Base-by-base conservation (phyloP, 2,329 filamentous ascomycete species). In the Gaeumannomyces sp. region DNA sequence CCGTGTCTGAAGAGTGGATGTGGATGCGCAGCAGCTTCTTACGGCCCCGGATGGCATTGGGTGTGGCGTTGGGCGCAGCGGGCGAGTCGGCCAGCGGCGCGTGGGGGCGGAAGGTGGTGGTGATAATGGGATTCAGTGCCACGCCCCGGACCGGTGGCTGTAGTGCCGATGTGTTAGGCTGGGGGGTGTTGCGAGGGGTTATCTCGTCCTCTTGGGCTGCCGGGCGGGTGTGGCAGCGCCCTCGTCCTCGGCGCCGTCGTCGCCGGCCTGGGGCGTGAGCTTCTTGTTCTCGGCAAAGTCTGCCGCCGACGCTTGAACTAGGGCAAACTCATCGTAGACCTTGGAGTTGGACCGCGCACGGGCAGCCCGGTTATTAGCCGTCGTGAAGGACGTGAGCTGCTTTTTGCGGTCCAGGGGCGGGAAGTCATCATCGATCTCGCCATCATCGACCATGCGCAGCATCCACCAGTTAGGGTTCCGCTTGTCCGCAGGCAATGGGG, bases 351-450 rank as follows among this genome's bases (percentile, higher is more conserved):
- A 86, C 64, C 91, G 82, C 67, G 81, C 86, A 63, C 91, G 82
- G 66, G 81, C 80, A 11, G 81, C 88, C 64, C 86, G 83, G 72
- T 92, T 93, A 73, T 94, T 93, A 67, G 89, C 90, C 8, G 90
- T 92, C 53, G 91, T 92, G 70, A 94, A 95, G 27, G 91, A 87
- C 7, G 85, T 85, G n/a, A 95, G 81, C 2, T 88, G 84, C 70
- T 89, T 90, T 28, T 85, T 91, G 50, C 91, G 83, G 65, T 90
- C 89, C 57, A 95, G 80, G 0, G 91, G 88, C 38, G 91, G 90
- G 68, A 95, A 95, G 72, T 95, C 92, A 68, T 92, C 90, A 69
- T 96, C 91, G 1, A 94, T 88, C 72, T 95, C 91, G 61, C 90
- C 92, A 65, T 91, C 90, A 67, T 95, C 88, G 1, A 93, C 90